Evolutionary conservation across 129 eudicot genomes (phyloP).

Genomic region (Flaveria sonorensis): DNA sequence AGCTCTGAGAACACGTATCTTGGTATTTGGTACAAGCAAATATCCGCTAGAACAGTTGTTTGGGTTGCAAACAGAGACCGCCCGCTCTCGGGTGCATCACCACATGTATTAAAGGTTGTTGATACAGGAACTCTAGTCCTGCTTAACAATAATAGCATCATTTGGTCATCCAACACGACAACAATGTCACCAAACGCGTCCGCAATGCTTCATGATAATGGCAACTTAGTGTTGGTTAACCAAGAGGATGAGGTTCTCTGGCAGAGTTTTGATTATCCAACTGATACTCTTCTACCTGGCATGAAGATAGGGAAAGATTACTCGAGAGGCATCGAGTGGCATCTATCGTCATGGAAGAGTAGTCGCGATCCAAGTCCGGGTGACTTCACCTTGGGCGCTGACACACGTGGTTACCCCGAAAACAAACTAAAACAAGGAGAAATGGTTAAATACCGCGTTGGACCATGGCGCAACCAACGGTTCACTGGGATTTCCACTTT

Average conservation of each 20-base stretch:
- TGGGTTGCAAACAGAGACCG: conserved; percentile 20
- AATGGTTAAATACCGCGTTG: background rate
- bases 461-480: conserved; percentile 15
- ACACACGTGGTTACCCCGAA: conserved; percentile 9
- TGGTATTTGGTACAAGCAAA: conserved; percentile 16
- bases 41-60: conserved; percentile 6
- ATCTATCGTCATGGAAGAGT: conserved; percentile 15
- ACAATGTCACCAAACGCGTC: background rate
- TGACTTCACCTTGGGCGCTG: background rate
- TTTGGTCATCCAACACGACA: conserved; percentile 26
- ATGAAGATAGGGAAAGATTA: conserved; percentile 14
- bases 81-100: conserved; percentile 14
- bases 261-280: conserved; percentile 25
- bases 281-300: conserved; percentile 23
- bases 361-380: conserved; percentile 7
- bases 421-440: conserved; percentile 15
- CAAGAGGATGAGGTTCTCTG: background rate
- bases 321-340: conserved; percentile 12
- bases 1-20: background rate
- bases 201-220: background rate
- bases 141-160: background rate
- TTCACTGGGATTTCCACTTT: background rate
- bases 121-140: conserved; percentile 21
- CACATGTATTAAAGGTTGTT: background rate
- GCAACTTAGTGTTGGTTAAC: conserved; percentile 7